Evolutionary conservation across 2,329 filamentous ascomycete species (phyloP), one percentile per base, ranked within the genome.

Genomic region (Pyricularia grisea): DNA sequence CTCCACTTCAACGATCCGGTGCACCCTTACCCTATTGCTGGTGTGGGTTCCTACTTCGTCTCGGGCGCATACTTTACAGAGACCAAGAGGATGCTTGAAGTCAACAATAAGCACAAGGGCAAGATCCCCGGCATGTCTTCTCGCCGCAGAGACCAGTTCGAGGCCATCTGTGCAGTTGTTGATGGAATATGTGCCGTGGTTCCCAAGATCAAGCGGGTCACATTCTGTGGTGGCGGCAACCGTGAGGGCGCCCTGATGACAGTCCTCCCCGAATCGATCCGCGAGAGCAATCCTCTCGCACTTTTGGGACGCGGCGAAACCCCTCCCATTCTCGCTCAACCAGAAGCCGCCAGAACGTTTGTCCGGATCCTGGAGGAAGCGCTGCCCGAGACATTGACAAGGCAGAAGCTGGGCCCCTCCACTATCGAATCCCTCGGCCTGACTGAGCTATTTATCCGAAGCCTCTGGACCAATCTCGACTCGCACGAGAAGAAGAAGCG

Each of bases 191-290:
- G 90, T 36, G 81, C 86, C 60, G 86, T 88, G 0, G 83, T 97
- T 2, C 91, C 91, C 4, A 83, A 83, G 63, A 90, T 97, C 72
- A 87, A 87, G 63, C 84, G 86, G 28, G 91, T 94, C 2, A 90
- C 90, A 0, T 97, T 97, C 78, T 96, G 93, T 76, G 90, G 92
- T 73, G 77, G 94, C 25, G 94, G 93, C 9, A 94, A 97, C 71
- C 84, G 93, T 60, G 93, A 97, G 78, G 94, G 94, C 0, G 89
- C 89, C 63, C 80, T 97, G 58, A 93, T 92, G 79, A 88, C 91
- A 78, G 88, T 84, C 71, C 84, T 97, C 12, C 82, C 87, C 0
- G 73, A 78, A 0, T 76, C 82, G 0, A 78, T 90, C 20, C 87
- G 91, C 68, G 85, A 88, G 67, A 83, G 87, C 72, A 84, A 90